Base-by-base conservation (phyloP, 106 monocot species). In the Chionographis japonica region DNA sequence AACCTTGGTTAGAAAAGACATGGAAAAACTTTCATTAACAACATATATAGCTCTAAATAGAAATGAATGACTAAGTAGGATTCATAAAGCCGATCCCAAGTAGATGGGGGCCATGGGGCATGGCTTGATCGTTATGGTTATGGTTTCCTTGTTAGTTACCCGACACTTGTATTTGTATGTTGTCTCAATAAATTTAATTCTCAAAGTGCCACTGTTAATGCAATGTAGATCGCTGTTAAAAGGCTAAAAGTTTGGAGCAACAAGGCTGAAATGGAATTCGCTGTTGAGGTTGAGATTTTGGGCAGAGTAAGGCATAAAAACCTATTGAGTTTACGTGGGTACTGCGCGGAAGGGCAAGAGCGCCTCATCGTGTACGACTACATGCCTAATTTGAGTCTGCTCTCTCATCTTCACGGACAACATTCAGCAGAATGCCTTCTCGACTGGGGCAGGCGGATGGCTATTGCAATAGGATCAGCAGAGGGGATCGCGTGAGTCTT, bases 271-370 rank as follows among this genome's bases (percentile, higher is more conserved):
- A 50, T 40, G 56, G 69, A 80, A 70, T 80, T 80, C 64, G 69
- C 74, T 35, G 63, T 68, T 49, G 80, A 80, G 59, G 75, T 80
- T 41, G 70, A 80, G 58, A 66, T 75, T 42, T 50, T 80, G 74
- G 80, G 58, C 37, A 70, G 75, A 50, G 69, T 80, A 37, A 80
- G 69, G 63, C 80, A 80, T 55, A 70, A 80, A 50, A 80, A 80
- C 57, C 65, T 80, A 20, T 52, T 80, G 58, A 80, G 69, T 42
- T 57, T 80, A n/a, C 75, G 74, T 36, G 80, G 80, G n/a, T 80
- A 74, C 70, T 80, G 80, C 60, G 74, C 74, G 1, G 80, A 80
- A 56, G 80, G 80, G 27, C 75, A 74, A 50, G 80, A 80, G 51
- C 74, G 80, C 39, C 58, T 80, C 7, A 58, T 80, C n/a, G 74